phyloP scores from a whole-genome alignment of 75 land plant species.

The Ceratopteris richardii region DNA sequence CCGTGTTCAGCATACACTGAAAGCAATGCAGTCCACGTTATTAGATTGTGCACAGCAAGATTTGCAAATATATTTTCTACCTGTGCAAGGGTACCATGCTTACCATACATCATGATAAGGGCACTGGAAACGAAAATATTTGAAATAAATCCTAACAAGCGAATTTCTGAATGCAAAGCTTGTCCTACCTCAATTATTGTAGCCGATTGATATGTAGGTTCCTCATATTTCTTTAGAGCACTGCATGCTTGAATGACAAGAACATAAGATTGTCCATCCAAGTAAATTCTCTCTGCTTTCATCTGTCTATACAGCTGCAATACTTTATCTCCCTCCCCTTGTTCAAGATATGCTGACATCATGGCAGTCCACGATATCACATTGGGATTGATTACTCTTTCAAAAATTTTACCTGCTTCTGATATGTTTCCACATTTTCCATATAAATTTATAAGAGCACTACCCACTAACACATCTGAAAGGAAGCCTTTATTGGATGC shows the following conservation, averaged over 20 bases:
- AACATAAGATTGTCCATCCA: slow-evolving; percentile 26
- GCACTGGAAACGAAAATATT: slow-evolving; percentile 12
- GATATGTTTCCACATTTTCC: neutral
- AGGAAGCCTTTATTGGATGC: no score
- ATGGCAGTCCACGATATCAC: neutral
- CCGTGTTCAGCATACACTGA: no score
- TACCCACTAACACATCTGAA: neutral
- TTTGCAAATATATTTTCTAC: no score
- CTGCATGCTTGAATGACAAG: slow-evolving; percentile 24
- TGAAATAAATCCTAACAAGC: slow-evolving; percentile 10
- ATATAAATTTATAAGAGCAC: neutral
- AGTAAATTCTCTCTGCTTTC: slow-evolving; percentile 4
- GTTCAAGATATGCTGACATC: neutral
- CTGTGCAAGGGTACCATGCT: no score
- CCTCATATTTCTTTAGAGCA: neutral
- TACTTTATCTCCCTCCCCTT: slow-evolving; percentile 18
- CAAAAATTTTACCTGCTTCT: neutral
- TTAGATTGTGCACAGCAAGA: no score
- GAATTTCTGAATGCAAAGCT: slow-evolving; percentile 12
- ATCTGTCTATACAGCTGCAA: slow-evolving; percentile 19
- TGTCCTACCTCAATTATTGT: slow-evolving; percentile 10
- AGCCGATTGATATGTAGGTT: neutral
- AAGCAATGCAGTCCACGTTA: no score
- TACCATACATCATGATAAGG: slow-evolving; percentile 9
- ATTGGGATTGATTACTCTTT: neutral